Evolutionary conservation across 805 yeast species (phyloP), one percentile per base, ranked within the genome.

Genomic region (Limtongozyma cylindracea): DNA sequence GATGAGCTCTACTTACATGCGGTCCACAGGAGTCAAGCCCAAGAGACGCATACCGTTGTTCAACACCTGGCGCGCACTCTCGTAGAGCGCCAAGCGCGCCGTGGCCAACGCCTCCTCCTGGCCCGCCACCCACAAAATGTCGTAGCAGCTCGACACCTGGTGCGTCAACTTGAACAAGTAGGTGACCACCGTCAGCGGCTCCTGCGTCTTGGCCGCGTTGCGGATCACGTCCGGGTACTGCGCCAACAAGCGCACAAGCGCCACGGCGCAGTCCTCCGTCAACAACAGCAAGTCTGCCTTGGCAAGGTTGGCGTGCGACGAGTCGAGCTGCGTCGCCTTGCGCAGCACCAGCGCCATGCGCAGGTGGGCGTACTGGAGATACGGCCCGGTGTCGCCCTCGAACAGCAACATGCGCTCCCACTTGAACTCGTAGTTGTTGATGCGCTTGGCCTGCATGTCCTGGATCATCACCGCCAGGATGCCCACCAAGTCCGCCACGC

Each of bases 301-400:
- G 19, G 36, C 27, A 38, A 56, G 45, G 23, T 55, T 47, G 13
- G 48, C 53, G 11, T 47, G 43, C 28, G 45, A 25, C 31, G 43
- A 38, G 14, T 47, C 51, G n/a, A n/a, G n/a, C n/a, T n/a, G n/a
- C n/a, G n/a, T n/a, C 11, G 91, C 64, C 35, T 76, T 77, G 55
- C 96, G 72, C 50, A 77, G 82, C 35, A 88, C 80, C 5, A 95
- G 80, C 50, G 91, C 65, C 42, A 88, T 65, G 49, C 98, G 76
- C 11, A 96, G 80, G 51, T 88, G 98, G 20, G 98, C 96, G 41
- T 88, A 88, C 50, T 88, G 98, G 44, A 88, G 61, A 52, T 88
- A 88, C 27, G 98, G 96, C 43, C 98, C 98, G 25, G 98, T 88
- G 49, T 88, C 98, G 49, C 98, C 98, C 56, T 88, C 98, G 33